phyloP scores from a whole-genome alignment of 139 green algal species.

The Penium margaritaceum region DNA sequence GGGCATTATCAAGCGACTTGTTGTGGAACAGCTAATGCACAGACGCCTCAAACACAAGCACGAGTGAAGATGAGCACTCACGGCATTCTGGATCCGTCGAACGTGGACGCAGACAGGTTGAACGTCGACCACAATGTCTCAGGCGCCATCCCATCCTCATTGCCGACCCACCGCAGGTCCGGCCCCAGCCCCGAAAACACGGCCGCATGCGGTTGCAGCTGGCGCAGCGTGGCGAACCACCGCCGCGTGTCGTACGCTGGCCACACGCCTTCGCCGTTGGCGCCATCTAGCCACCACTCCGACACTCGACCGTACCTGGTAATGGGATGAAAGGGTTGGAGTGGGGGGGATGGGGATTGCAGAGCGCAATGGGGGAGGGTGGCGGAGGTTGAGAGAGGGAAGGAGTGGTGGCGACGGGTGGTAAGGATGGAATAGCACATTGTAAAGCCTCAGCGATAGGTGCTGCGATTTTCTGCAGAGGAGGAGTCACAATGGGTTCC shows the following conservation, averaged over 20 bases:
- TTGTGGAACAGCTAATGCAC: too few species aligned
- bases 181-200: slow-evolving; percentile 21
- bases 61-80: too few species aligned
- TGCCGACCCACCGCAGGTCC: slow-evolving; percentile 25
- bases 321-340: neutral
- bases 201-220: slow-evolving; percentile 2
- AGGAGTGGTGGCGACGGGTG: too few species aligned
- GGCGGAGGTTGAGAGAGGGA: neutral
- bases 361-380: neutral
- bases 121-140: slow-evolving; percentile 2
- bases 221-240: neutral
- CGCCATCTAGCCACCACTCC: slow-evolving; percentile 1
- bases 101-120: neutral
- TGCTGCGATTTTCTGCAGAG: too few species aligned
- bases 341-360: neutral
- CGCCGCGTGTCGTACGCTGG: neutral
- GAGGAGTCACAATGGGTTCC: too few species aligned
- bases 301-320: slow-evolving; percentile 8
- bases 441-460: neutral
- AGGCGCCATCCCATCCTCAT: slow-evolving; percentile 3
- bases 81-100: neutral
- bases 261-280: neutral
- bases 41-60: too few species aligned
- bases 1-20: too few species aligned
- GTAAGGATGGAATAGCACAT: neutral